Evolutionary conservation across 2,329 filamentous ascomycete species (phyloP), one percentile per base, ranked within the genome.

Genomic region (Colletotrichum tropicicola): DNA sequence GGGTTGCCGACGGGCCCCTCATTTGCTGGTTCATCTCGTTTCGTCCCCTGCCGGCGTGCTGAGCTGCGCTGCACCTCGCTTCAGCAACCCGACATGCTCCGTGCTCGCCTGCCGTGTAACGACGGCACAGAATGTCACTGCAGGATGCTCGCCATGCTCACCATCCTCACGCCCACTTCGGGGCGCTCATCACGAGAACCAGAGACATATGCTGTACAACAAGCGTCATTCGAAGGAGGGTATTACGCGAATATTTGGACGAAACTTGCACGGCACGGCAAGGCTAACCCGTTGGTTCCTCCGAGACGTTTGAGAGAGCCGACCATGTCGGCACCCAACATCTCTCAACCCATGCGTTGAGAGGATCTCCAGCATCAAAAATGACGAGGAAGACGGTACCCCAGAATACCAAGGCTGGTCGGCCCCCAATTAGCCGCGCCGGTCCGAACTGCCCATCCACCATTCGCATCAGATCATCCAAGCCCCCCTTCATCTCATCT

Each of bases 101-200:
- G 61, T 65, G 37, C 61, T 55, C 47, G 25, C 13, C 54, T 65
- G 61, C 43, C 43, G 44, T 65, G 61, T 55, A 61, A 65, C 61
- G 44, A 65, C 61, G 57, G 61, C 61, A 65, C 49, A 65, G 44
- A 32, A 65, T 51, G 61, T 55, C 61, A 65, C 61, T 30, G 25
- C 35, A 61, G 35, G 4, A 55, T 8, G 19, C 32, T 39, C n/a
- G 15, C 15, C 15, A n/a, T 6, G 21, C 30, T 32, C 43, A 17
- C 37, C 9, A 8, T 13, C 35, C 32, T 35, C 30, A 12, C 28
- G 27, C 35, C 37, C n/a, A 28, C 35, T 28, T 17, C 23, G 39
- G 37, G 27, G 23, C 12, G 32, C 10, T 15, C 32, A 4, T 35
- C 32, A 35, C 32, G 32, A 25, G 21, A 6, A 21, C 25, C 39